Percentiles rank a stretch among this genome's conserved stretches.
Evolutionary conservation across 768 basidiomycete species (phyloP).

Genomic region (Mycena belliarum): DNA sequence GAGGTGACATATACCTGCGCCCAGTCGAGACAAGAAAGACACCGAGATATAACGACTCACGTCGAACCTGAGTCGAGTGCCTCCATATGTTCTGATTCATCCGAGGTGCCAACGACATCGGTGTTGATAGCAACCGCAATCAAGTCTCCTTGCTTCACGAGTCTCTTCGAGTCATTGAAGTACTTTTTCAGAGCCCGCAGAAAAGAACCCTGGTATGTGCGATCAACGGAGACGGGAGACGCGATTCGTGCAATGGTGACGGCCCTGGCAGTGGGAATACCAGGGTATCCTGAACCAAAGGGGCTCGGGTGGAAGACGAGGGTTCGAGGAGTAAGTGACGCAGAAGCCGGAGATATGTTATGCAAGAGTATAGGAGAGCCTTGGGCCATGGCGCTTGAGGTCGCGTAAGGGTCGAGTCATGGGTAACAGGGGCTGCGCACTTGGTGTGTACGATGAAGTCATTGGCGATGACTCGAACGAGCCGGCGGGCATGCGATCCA

Average conservation of each 20-base stretch:
- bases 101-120: constrained; percentile 34
- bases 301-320: constrained; percentile 54
- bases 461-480: constrained; percentile 59
- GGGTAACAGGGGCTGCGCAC: constrained; percentile 31
- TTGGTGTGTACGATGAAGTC: constrained; percentile 41
- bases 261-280: constrained; percentile 66
- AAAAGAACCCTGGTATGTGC: constrained; percentile 62
- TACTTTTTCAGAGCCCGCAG: constrained; percentile 61
- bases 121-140: constrained; percentile 66
- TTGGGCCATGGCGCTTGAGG: constrained; percentile 38
- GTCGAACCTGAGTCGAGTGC: constrained; percentile 16
- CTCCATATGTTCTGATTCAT: constrained; percentile 22
- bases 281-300: constrained; percentile 57
- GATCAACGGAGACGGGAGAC: constrained; percentile 68
- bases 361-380: constrained; percentile 55
- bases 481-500: constrained; percentile 40
- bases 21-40: not conserved
- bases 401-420: constrained; percentile 1
- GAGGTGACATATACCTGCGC: constrained; percentile 5
- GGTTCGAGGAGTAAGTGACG: constrained; percentile 17
- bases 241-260: constrained; percentile 82
- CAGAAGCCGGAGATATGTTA: constrained; percentile 44
- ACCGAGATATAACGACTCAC: constrained; percentile 21
- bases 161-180: constrained; percentile 53
- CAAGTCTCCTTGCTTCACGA: constrained; percentile 76